These are phyloP conservation scores for Prunus padus DNA, from an alignment of 306 rosid species.

Conservation along the genomic window DNA sequence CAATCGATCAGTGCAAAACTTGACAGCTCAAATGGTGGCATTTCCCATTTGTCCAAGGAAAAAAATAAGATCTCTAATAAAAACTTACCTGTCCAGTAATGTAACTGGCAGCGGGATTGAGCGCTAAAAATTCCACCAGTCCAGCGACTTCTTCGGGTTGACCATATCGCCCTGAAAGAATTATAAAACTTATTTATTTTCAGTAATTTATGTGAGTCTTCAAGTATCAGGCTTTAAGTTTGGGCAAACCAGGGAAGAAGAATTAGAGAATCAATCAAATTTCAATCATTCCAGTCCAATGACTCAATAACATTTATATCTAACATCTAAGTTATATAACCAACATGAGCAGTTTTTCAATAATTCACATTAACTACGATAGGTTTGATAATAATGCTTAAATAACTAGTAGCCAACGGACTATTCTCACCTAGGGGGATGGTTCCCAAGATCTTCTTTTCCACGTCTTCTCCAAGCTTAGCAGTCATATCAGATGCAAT, in stretches of 20 bases:
- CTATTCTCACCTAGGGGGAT: slow-evolving; percentile 77
- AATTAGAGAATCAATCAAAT: not conserved
- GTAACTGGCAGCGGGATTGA: slow-evolving; percentile 80
- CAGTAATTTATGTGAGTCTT: not conserved
- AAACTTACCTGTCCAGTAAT: slow-evolving; percentile 78
- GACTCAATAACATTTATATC: not conserved
- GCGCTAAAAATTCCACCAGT: slow-evolving; percentile 87
- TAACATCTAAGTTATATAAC: not conserved
- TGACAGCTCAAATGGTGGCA: not conserved
- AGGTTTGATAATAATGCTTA: not conserved
- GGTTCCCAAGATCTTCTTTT: slow-evolving; percentile 77
- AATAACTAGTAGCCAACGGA: not conserved
- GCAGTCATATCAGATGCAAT: slow-evolving; percentile 98
- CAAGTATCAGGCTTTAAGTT: not conserved
- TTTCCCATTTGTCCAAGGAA: not conserved
- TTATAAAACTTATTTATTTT: slow-evolving; percentile 5
- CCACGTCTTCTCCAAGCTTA: slow-evolving; percentile 77
- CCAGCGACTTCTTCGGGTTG: slow-evolving; percentile 98
- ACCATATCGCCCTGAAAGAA: slow-evolving; percentile 80
- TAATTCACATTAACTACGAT: not conserved
- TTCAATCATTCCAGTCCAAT: not conserved
- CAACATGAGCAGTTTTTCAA: not conserved
- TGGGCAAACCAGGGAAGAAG: not conserved
- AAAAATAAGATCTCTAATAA: not conserved
- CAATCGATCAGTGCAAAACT: slow-evolving; percentile 1